A percentile compares a stretch with the other conserved stretches of the same genome.
These are phyloP conservation scores for Torulaspora indica DNA, from an alignment of 805 yeast species.

Conservation along the genomic window DNA sequence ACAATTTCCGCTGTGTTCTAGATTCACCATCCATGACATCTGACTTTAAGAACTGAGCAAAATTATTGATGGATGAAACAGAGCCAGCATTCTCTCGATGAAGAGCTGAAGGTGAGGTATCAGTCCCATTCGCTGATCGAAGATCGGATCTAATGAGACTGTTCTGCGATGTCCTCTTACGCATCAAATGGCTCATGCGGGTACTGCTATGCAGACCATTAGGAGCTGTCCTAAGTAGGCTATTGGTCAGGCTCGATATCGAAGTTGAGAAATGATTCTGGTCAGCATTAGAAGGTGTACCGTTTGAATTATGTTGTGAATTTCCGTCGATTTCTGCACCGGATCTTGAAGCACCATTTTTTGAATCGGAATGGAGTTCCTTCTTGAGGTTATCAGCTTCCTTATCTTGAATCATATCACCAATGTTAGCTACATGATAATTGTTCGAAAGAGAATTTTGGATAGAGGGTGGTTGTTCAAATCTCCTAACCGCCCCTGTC, in stretches of 20 bases:
- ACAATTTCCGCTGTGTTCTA: constrained; percentile 76
- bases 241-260: constrained; percentile 33
- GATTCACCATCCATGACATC: constrained; percentile 46
- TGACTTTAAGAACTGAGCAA: constrained; percentile 40
- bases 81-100: constrained; percentile 10
- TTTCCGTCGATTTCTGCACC: background rate
- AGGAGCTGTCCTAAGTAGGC: constrained; percentile 25
- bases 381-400: constrained; percentile 4
- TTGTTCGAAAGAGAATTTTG: constrained; percentile 27
- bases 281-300: background rate
- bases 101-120: constrained; percentile 3
- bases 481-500: constrained; percentile 45
- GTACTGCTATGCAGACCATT: constrained; percentile 11
- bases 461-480: constrained; percentile 35
- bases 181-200: constrained; percentile 13
- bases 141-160: constrained; percentile 12
- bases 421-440: constrained; percentile 4
- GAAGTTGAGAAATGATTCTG: constrained; percentile 28
- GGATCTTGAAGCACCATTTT: background rate
- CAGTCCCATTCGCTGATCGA: constrained; percentile 8
- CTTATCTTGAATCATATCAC: constrained; percentile 1
- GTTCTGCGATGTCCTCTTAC: constrained; percentile 15
- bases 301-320: constrained; percentile 1
- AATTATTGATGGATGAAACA: constrained; percentile 32
- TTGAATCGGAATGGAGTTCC: background rate